Conservation (phyloP, 805 yeast genomes). For the Kuraishia molischiana region DNA sequence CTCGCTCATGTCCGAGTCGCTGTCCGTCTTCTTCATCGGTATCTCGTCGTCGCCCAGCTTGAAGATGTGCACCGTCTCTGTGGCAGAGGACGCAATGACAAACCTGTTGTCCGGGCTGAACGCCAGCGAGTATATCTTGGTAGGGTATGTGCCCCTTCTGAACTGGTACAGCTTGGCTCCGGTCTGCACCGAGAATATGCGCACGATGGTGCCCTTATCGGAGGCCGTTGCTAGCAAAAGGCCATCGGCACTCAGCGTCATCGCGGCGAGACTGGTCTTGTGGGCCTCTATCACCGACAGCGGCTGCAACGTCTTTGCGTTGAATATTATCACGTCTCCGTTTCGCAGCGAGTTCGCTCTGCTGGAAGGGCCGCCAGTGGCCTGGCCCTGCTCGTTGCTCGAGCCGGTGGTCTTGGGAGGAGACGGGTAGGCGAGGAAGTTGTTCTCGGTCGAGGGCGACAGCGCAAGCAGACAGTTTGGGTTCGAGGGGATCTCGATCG, state of each 20-base stretch:
- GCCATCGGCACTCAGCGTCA: constrained; percentile 71
- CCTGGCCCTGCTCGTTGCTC: not conserved
- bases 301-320: constrained; percentile 68
- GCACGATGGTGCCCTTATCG: constrained; percentile 79
- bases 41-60: constrained; percentile 45
- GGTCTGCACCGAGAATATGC: constrained; percentile 71
- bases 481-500: constrained; percentile 57
- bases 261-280: constrained; percentile 63
- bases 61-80: constrained; percentile 91
- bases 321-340: constrained; percentile 79
- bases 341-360: constrained; percentile 19
- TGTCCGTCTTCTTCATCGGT: constrained; percentile 8
- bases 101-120: constrained; percentile 71
- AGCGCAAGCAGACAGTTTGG: constrained; percentile 53
- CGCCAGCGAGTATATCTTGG: constrained; percentile 70
- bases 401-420: constrained; percentile 45
- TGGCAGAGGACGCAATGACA: constrained; percentile 78
- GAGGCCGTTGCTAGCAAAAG: constrained; percentile 84
- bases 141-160: constrained; percentile 83
- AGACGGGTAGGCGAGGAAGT: constrained; percentile 64
- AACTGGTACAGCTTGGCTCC: constrained; percentile 70
- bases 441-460: constrained; percentile 39
- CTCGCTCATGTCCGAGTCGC: constrained; percentile 6
- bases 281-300: constrained; percentile 86
- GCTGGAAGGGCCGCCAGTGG: not conserved